A percentile compares a stretch with the other conserved stretches of the same genome.
phyloP scores from a whole-genome alignment of 2,329 filamentous ascomycete species.

The Amauroascus verrucosus region DNA sequence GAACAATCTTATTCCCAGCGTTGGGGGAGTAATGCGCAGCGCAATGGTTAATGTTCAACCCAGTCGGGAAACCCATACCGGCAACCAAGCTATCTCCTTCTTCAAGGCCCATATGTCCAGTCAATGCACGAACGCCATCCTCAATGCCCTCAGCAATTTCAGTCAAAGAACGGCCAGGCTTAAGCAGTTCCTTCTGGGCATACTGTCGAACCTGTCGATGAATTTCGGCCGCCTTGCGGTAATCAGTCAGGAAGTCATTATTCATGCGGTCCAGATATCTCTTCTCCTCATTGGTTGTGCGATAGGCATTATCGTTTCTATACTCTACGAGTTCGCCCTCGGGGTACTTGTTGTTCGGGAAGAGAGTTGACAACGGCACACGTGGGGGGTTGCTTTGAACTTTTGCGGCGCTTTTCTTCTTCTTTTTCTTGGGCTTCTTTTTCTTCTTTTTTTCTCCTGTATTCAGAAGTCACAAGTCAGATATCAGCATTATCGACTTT shows the following conservation, averaged over 20 bases:
- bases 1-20: constrained; percentile 66
- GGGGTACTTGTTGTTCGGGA: constrained; percentile 62
- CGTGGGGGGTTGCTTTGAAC: constrained; percentile 68
- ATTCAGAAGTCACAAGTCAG: not conserved
- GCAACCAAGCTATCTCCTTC: constrained; percentile 69
- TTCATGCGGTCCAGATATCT: constrained; percentile 71
- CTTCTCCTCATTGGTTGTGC: constrained; percentile 77
- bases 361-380: constrained; percentile 62
- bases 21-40: constrained; percentile 83
- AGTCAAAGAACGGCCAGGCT: constrained; percentile 68
- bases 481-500: not conserved
- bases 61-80: constrained; percentile 79
- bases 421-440: constrained; percentile 68
- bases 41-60: constrained; percentile 72
- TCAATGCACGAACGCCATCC: constrained; percentile 64
- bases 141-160: constrained; percentile 84
- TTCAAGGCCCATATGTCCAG: constrained; percentile 63
- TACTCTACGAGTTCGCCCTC: constrained; percentile 72
- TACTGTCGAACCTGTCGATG: constrained; percentile 79
- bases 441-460: constrained; percentile 61
- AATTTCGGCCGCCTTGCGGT: constrained; percentile 76
- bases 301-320: constrained; percentile 62
- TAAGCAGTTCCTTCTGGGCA: constrained; percentile 62
- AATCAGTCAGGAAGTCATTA: constrained; percentile 68
- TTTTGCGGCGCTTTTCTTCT: constrained; percentile 52